Conservation (phyloP, 176 grass and related monocot species). For the Ensete glaucum region DNA sequence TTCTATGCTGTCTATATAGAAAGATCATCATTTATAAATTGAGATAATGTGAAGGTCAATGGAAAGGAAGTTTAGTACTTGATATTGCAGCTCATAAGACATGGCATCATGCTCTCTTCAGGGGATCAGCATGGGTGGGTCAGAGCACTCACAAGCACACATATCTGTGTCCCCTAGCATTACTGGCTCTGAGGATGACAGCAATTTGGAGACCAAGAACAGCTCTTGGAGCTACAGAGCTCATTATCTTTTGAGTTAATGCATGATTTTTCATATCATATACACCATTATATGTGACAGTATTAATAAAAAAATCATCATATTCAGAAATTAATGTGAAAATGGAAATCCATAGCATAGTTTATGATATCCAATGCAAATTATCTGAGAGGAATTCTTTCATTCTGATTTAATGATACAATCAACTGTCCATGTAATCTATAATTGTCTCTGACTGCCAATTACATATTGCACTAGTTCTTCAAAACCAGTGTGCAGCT, state of each 20-base stretch:
- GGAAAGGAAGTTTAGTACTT: not conserved
- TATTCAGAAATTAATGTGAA: not conserved
- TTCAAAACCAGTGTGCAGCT: not conserved
- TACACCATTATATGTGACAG: not conserved
- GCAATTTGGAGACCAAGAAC: not conserved
- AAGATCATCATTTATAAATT: not conserved
- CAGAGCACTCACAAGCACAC: not conserved
- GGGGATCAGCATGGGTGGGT: slow-evolving; percentile 3
- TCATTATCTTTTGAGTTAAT: not conserved
- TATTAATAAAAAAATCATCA: not conserved
- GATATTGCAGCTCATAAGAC: slow-evolving; percentile 13
- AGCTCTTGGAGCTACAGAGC: not conserved
- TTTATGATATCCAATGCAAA: not conserved
- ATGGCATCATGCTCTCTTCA: slow-evolving; percentile 8
- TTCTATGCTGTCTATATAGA: not conserved
- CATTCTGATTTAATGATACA: no score
- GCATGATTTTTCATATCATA: not conserved
- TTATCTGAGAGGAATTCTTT: no score
- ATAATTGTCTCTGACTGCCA: not conserved
- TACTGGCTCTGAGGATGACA: not conserved
- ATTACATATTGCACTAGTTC: no score
- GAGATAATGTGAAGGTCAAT: not conserved
- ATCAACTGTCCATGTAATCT: not conserved
- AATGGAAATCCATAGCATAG: not conserved
- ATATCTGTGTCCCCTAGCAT: not conserved